Evolutionary conservation across 2,329 filamentous ascomycete genomes (phyloP), one percentile per base, ranked within the genome.

Genomic region (Periconia sp.): DNA sequence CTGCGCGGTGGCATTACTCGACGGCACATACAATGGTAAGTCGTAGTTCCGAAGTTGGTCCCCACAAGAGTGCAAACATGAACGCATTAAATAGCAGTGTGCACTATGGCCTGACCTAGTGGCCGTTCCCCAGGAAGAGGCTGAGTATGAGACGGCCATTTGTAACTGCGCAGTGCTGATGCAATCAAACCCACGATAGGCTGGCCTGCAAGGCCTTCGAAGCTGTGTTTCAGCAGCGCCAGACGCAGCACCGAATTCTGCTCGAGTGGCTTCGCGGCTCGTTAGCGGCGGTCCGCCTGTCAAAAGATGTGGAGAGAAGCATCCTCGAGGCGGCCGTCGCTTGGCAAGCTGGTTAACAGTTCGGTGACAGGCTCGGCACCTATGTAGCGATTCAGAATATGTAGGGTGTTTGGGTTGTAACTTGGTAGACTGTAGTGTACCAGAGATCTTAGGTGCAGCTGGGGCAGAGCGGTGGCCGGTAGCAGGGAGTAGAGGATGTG

Each of bases 171-270:
- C 20, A 15, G 47, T 18, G 55, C 51, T 53, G 52, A 56, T 52
- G 50, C 33, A 37, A 37, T 37, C 10, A 37, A 37, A 56, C 62
- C 58, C 54, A 56, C 55, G 57, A 61, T 57, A 89, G 87, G 78
- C 77, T 93, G 54, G 87, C 86, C 0, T 85, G 86, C 48, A 79
- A 79, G 27, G 91, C 91, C 6, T 96, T 96, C 64, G 71, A 78
- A 44, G 76, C 79, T 48, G 86, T 94, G 27, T 78, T 97, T 63
- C 70, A 73, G 45, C 82, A 80, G 61, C 91, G 88, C 70, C 92
- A 96, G 79, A 87, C 87, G 33, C 82, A 80, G 50, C 90, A 91
- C 72, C 66, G 66, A 6, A 74, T 74, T 30, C 81, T 92, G 14
- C 73, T 97, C 53, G 71, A 69, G 31, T 96, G 91, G 91, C 73